Conservation (phyloP, 108 stramenopile species). For the Nannochloropsis gaditana region DNA sequence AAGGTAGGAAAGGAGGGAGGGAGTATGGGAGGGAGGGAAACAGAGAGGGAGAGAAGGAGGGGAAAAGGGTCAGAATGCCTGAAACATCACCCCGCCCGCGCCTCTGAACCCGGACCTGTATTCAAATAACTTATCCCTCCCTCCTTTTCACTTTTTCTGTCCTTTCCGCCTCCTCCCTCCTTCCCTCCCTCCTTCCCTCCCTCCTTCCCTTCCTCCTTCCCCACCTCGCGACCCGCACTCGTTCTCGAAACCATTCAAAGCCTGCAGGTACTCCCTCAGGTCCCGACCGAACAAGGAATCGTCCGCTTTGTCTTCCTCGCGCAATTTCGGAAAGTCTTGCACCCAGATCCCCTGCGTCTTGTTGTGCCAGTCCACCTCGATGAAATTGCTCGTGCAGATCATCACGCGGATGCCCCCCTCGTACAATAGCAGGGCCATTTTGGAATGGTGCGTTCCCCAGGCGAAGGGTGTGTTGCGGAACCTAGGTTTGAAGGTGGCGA, state of each 20-base stretch:
- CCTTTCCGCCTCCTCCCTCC: neutral
- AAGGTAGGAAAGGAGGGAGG: neutral
- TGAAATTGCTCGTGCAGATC: neutral
- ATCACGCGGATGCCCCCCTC: neutral
- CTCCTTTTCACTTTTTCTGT: too few relatives aligned
- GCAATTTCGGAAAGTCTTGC: neutral
- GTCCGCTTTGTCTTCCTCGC: neutral
- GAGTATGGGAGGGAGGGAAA: neutral
- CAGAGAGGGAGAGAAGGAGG: neutral
- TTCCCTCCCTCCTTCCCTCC: neutral
- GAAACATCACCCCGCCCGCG: neutral
- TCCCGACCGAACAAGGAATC: neutral
- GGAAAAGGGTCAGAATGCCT: neutral
- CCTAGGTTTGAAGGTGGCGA: neutral
- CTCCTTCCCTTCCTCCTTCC: neutral
- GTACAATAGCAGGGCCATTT: slow-evolving; percentile 17
- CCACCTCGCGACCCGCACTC: neutral
- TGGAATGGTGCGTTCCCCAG: neutral
- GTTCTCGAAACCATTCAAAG: neutral
- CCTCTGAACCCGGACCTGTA: too few relatives aligned
- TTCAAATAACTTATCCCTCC: too few relatives aligned
- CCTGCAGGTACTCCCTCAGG: neutral
- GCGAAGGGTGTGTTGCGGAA: neutral
- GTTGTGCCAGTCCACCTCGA: neutral
- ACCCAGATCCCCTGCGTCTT: neutral